Evolutionary conservation across 2,329 filamentous ascomycete species (phyloP).

Genomic region (Mollisia scopiformis): DNA sequence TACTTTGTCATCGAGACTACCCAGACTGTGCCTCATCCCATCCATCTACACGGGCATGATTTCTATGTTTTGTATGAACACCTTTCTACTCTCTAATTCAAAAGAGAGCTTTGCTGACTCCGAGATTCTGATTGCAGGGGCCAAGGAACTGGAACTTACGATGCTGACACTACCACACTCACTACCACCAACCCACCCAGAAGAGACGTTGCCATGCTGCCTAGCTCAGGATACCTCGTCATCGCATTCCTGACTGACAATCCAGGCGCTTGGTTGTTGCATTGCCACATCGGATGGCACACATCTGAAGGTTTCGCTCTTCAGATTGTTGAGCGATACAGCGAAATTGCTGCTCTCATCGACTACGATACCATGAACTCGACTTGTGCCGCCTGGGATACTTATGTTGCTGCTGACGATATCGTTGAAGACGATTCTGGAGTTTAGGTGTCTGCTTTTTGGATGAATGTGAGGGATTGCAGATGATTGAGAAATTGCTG

Average conservation of each 20-base stretch:
- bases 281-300: slow-evolving; percentile 52
- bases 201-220: slow-evolving; percentile 53
- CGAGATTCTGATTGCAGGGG: too few relatives aligned
- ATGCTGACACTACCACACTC: slow-evolving; percentile 31
- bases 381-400: slow-evolving; percentile 29
- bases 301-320: slow-evolving; percentile 53
- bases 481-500: background rate
- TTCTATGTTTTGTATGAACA: slow-evolving; percentile 51
- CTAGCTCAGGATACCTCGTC: slow-evolving; percentile 30
- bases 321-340: slow-evolving; percentile 47
- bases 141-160: slow-evolving; percentile 46
- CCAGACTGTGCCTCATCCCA: slow-evolving; percentile 30
- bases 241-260: slow-evolving; percentile 33
- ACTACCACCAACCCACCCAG: slow-evolving; percentile 48
- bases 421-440: slow-evolving; percentile 27
- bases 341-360: slow-evolving; percentile 21
- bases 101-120: too few relatives aligned
- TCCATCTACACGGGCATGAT: slow-evolving; percentile 55
- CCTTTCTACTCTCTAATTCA: too few relatives aligned
- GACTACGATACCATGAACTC: slow-evolving; percentile 31
- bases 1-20: slow-evolving; percentile 35
- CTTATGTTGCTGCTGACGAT: slow-evolving; percentile 27
- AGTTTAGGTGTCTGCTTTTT: slow-evolving; percentile 14
- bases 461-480: background rate
- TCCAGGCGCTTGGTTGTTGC: slow-evolving; percentile 35